Conservation (phyloP, 179 eudicot species). For the Spergularia azorica region DNA sequence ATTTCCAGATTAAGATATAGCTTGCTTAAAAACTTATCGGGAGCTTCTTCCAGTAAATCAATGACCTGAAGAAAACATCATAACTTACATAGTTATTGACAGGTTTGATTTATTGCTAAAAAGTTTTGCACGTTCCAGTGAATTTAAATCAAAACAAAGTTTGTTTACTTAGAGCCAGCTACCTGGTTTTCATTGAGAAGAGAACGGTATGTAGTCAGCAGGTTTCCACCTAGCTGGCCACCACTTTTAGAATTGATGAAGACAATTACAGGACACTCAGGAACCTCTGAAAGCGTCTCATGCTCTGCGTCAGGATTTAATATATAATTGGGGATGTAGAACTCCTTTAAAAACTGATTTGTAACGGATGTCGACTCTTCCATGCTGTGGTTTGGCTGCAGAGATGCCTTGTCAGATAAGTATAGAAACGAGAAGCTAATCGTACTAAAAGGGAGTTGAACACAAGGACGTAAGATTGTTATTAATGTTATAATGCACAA, state of each 20-base stretch:
- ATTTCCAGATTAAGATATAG: constrained; percentile 71
- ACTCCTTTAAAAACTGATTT: constrained; percentile 45
- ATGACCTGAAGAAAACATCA: constrained; percentile 49
- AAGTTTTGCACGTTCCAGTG: background rate
- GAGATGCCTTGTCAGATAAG: constrained; percentile 1
- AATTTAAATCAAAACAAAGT: background rate
- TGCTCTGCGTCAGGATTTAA: constrained; percentile 41
- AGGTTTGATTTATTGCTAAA: background rate
- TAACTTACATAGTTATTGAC: constrained; percentile 5
- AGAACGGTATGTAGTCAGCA: constrained; percentile 74
- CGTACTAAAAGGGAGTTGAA: background rate
- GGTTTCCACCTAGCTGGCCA: constrained; percentile 92
- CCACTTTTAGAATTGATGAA: constrained; percentile 95
- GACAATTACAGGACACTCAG: constrained; percentile 77
- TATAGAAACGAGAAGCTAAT: background rate
- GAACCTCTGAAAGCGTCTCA: constrained; percentile 38
- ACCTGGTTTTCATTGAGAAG: constrained; percentile 83
- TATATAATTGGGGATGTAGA: constrained; percentile 71
- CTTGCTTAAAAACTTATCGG: constrained; percentile 59
- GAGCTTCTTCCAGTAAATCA: constrained; percentile 82
- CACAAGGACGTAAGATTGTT: background rate
- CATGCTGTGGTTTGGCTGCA: constrained; percentile 45
- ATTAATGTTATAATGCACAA: background rate
- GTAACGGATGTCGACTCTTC: constrained; percentile 34
- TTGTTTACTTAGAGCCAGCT: background rate